A percentile compares a stretch with the other conserved stretches of the same genome.
These are phyloP conservation scores for Erysimum cheiri DNA, from an alignment of 441 rosid genomes.

Conservation along the genomic window DNA sequence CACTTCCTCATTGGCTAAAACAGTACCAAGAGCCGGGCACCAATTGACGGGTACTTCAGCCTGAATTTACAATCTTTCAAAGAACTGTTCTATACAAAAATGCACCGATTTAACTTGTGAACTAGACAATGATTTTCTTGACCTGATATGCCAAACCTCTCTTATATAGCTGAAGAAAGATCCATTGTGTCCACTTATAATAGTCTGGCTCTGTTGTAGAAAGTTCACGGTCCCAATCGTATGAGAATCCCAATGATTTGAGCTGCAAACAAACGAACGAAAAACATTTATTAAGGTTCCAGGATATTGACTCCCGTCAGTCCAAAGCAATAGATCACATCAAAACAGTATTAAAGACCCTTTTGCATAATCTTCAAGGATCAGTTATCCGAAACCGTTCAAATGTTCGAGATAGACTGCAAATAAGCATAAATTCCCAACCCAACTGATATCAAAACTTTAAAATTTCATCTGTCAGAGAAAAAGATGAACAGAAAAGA, in stretches of 20 bases:
- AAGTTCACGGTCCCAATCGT: slow-evolving; percentile 97
- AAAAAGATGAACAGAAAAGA: neutral
- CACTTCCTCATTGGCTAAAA: slow-evolving; percentile 98
- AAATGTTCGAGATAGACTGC: neutral
- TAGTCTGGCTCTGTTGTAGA: slow-evolving; percentile 92
- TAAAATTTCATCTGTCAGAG: neutral
- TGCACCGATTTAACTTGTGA: slow-evolving; percentile 32
- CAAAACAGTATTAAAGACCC: neutral
- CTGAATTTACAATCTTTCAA: slow-evolving; percentile 51
- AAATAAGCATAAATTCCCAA: neutral
- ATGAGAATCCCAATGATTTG: slow-evolving; percentile 89
- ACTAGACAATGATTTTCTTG: slow-evolving; percentile 33
- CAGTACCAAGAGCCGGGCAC: slow-evolving; percentile 99
- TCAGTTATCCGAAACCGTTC: neutral
- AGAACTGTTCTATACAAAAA: slow-evolving; percentile 34
- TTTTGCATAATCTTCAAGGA: neutral
- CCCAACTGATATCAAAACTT: neutral
- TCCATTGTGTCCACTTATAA: slow-evolving; percentile 98
- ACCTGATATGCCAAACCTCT: slow-evolving; percentile 99
- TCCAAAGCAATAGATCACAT: neutral
- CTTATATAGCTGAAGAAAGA: slow-evolving; percentile 92
- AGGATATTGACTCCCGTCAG: neutral
- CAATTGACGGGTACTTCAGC: slow-evolving; percentile 99
- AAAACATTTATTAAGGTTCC: neutral
- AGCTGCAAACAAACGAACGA: slow-evolving; percentile 62